Evolutionary conservation across 192 early-diverging fungal species (phyloP).

Genomic region (Jimgerdemannia lactiflua): DNA sequence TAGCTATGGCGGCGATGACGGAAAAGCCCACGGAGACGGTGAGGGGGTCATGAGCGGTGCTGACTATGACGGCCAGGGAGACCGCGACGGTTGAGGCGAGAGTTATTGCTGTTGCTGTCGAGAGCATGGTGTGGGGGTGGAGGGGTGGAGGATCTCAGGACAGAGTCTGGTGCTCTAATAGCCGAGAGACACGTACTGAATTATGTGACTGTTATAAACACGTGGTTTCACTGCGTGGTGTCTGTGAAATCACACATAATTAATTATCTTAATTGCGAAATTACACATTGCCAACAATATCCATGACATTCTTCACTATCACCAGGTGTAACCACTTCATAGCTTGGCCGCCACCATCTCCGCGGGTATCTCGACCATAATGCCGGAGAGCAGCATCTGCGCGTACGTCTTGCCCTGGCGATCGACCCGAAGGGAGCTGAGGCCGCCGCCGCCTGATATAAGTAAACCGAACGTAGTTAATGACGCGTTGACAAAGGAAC

Average conservation of each 20-base stretch:
- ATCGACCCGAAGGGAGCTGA: conserved; percentile 58
- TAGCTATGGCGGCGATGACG: conserved; percentile 64
- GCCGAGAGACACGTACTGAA: too few relatives aligned
- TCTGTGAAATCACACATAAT: too few relatives aligned
- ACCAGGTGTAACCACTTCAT: too few relatives aligned
- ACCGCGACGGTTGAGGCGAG: conserved; percentile 5
- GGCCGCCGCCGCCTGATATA: conserved; percentile 53
- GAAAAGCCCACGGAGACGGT: conserved; percentile 70
- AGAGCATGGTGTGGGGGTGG: conserved; percentile 11
- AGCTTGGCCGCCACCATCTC: neutral
- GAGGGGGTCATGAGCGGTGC: conserved; percentile 67
- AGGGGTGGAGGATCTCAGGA: conserved; percentile 9
- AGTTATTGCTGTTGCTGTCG: conserved; percentile 12
- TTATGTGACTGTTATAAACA: too few relatives aligned
- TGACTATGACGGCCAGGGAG: conserved; percentile 49
- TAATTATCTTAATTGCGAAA: too few relatives aligned
- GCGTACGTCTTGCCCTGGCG: conserved; percentile 68
- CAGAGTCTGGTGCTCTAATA: too few relatives aligned
- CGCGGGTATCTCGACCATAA: conserved; percentile 52
- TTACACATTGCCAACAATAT: too few relatives aligned
- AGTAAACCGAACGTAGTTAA: conserved; percentile 1
- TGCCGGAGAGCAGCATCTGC: conserved; percentile 50
- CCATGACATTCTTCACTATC: too few relatives aligned
- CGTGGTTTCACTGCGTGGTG: too few relatives aligned
- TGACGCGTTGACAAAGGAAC: too few relatives aligned